phyloP scores from a whole-genome alignment of 306 rosid species.

The Acacia confusa region DNA sequence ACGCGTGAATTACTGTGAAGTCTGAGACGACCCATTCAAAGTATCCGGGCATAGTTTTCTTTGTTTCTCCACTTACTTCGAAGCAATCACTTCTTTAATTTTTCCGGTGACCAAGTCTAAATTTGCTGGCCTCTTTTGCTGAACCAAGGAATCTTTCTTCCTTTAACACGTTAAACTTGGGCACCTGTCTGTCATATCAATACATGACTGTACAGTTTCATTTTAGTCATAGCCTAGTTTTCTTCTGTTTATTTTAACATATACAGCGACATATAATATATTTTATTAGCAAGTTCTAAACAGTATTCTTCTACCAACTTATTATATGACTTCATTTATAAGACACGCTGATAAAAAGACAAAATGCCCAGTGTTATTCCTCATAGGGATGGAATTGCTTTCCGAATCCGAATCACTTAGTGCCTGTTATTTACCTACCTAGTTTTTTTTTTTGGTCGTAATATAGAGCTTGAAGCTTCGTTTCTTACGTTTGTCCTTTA shows the following conservation, averaged over 20 bases:
- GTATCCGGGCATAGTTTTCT: background rate
- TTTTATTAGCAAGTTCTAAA: background rate
- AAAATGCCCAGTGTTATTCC: background rate
- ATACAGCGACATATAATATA: background rate
- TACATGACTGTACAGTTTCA: background rate
- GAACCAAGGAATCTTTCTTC: background rate
- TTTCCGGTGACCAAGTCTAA: background rate
- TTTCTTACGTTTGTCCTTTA: background rate
- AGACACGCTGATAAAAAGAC: background rate
- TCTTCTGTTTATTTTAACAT: background rate
- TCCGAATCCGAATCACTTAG: background rate
- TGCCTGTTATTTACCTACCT: background rate
- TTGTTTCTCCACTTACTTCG: background rate
- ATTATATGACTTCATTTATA: background rate
- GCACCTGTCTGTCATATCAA: background rate
- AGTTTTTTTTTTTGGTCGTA: background rate
- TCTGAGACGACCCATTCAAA: background rate
- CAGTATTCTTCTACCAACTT: background rate
- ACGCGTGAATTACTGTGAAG: slow-evolving; percentile 10
- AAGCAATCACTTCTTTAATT: background rate
- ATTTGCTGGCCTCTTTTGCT: background rate
- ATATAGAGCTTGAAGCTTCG: background rate
- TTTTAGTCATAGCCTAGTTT: background rate
- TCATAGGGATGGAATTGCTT: background rate
- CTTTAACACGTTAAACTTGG: background rate